Base-by-base conservation (phyloP, 805 yeast species). In the Metschnikowia chrysomelidarum region DNA sequence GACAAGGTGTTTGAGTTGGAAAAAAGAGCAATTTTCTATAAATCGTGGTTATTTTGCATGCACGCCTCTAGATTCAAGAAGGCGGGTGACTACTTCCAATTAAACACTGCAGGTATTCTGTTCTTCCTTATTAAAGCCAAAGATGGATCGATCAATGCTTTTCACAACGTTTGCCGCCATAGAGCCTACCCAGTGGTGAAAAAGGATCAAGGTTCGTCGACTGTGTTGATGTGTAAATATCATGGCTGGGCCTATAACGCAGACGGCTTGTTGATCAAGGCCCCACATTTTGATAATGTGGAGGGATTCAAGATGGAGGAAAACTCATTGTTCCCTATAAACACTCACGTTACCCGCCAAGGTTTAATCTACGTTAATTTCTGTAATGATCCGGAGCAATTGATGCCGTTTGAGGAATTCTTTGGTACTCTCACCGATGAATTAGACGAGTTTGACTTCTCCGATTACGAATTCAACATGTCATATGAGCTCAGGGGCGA, bases 171-270 rank as follows among this genome's bases (percentile, higher is more conserved):
- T 23, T 77, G 83, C 50, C 78, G 82, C 48, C 83, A 77, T 58
- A 64, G 82, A 52, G 82, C 82, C 5, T 77, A 69, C 47, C 83
- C 83, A 1, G 78, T 77, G 26, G 73, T 77, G 18, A 67, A 73
- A 54, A 77, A 77, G 50, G 75, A 75, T 22, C 60, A 71, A 44
- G 83, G 83, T 18, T 73, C 79, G n/a, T 69, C 81, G 2, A 66
- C 64, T 12, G 67, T 77, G 25, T 57, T 77, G 21, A 81, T 81
- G 26, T 77, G 83, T 56, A 70, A 74, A 47, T 77, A 77, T 54
- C 82, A 77, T 47, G 82, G 82, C 16, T 77, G 82, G 83, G 70
- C 79, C 17, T 77, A 77, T 59, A 75, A 75, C 51, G 62, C 78
- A n/a, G 78, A 76, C 44, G 83, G 83, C 4, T 54, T 61, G 29